Conservation (phyloP, 768 basidiomycete species). For the Phanerochaete carnosa region DNA sequence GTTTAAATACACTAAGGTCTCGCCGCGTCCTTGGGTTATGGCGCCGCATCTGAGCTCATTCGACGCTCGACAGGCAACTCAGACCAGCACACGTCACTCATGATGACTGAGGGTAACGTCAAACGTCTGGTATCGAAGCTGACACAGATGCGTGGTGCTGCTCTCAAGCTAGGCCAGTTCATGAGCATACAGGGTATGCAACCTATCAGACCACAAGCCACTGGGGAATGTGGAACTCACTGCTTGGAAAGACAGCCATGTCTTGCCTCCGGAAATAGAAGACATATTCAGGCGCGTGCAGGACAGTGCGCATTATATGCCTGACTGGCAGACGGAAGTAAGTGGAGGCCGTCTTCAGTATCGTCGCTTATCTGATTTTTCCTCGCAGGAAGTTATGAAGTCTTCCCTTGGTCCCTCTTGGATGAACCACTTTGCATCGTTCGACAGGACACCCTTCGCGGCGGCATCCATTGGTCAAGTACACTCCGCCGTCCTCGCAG, state of each 20-base stretch:
- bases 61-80: constrained; percentile 55
- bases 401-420: constrained; percentile 76
- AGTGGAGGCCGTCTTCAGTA: not conserved
- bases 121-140: constrained; percentile 87
- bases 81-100: constrained; percentile 45
- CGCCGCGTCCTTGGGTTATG: constrained; percentile 84
- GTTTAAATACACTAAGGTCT: constrained; percentile 53
- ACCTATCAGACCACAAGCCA: not conserved
- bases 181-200: constrained; percentile 86
- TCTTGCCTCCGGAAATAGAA: constrained; percentile 85
- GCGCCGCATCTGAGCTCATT: constrained; percentile 84
- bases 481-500: constrained; percentile 66
- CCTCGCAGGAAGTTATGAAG: constrained; percentile 60
- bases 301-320: constrained; percentile 97
- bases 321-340: constrained; percentile 97
- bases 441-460: constrained; percentile 87
- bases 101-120: constrained; percentile 91
- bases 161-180: constrained; percentile 95
- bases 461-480: constrained; percentile 98
- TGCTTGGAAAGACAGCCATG: constrained; percentile 67
- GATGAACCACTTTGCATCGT: constrained; percentile 64
- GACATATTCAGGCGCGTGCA: constrained; percentile 88
- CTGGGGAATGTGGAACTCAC: not conserved
- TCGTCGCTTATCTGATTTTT: not conserved
- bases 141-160: constrained; percentile 95